These are phyloP conservation scores for Corniculantispora saksenae DNA, from an alignment of 2,329 filamentous ascomycete genomes.

Conservation along the genomic window DNA sequence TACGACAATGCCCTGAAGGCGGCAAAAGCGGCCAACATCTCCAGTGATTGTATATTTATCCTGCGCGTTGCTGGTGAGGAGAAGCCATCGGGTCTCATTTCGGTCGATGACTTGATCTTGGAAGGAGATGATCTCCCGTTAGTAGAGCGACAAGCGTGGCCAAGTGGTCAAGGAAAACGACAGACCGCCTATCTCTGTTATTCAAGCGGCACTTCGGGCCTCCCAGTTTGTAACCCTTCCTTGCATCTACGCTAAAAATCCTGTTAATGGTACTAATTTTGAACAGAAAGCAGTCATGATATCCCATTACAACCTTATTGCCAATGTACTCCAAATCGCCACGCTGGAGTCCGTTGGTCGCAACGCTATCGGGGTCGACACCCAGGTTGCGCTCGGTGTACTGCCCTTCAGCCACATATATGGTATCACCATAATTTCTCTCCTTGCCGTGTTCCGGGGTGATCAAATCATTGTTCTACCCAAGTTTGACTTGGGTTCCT, in stretches of 20 bases:
- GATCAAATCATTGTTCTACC: constrained; percentile 72
- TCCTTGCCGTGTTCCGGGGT: constrained; percentile 66
- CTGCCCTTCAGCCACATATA: constrained; percentile 84
- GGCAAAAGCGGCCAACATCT: constrained; percentile 62
- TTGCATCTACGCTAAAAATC: not conserved
- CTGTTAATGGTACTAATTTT: too few relatives aligned
- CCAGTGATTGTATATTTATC: constrained; percentile 66
- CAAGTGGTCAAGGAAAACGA: constrained; percentile 63
- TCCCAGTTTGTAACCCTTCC: constrained; percentile 57
- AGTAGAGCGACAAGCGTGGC: constrained; percentile 60
- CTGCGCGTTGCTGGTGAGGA: constrained; percentile 65
- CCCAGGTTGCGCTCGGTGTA: constrained; percentile 61
- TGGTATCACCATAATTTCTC: constrained; percentile 69
- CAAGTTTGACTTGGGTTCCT: constrained; percentile 72
- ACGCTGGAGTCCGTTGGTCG: constrained; percentile 44
- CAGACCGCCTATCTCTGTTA: constrained; percentile 78
- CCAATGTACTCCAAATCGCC: constrained; percentile 67
- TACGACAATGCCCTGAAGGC: constrained; percentile 65
- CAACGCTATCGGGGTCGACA: constrained; percentile 38
- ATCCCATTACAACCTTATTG: constrained; percentile 75
- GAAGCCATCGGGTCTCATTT: constrained; percentile 57
- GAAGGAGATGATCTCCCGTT: constrained; percentile 57
- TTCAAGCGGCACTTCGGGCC: constrained; percentile 76
- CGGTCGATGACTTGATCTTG: constrained; percentile 64
- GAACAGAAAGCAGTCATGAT: constrained; percentile 80